Evolutionary conservation across 441 rosid genomes (phyloP).

Genomic region (Euphorbia celastroides): DNA sequence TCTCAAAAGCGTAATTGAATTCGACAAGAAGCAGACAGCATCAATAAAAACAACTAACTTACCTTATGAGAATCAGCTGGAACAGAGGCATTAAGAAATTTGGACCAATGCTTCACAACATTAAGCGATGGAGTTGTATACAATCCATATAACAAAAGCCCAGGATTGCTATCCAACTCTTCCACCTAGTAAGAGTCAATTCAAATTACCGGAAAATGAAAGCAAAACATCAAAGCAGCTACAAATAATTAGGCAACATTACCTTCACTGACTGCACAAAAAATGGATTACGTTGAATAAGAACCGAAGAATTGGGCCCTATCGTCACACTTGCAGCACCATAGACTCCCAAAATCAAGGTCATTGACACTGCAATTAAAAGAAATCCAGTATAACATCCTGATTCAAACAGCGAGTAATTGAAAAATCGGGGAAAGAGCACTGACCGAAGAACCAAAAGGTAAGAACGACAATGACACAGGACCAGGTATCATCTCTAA

Average conservation of each 20-base stretch:
- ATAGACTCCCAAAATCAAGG: conserved; percentile 57
- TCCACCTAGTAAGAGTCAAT: conserved; percentile 44
- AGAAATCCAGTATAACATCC: conserved; percentile 1
- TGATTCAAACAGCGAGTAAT: not conserved
- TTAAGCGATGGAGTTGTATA: conserved; percentile 54
- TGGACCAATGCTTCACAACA: conserved; percentile 43
- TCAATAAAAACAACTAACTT: too few species aligned
- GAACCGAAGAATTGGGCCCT: conserved; percentile 60
- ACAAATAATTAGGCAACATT: conserved; percentile 12
- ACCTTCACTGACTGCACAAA: conserved; percentile 84
- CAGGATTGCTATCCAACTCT: conserved; percentile 37
- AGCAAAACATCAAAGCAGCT: conserved; percentile 7
- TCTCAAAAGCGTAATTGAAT: conserved; percentile 3
- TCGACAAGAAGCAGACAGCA: not conserved
- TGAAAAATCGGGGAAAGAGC: not conserved
- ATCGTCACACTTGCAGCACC: conserved; percentile 41
- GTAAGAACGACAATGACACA: conserved; percentile 64
- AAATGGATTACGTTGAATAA: conserved; percentile 52
- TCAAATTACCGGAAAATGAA: conserved; percentile 8
- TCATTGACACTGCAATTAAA: conserved; percentile 55
- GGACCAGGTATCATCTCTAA: conserved; percentile 76
- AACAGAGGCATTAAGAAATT: conserved; percentile 31
- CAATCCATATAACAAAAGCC: conserved; percentile 53
- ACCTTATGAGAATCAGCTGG: conserved; percentile 51
- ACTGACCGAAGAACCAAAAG: conserved; percentile 70